phyloP scores from a whole-genome alignment of 805 yeast species.

The Candida maesae region DNA sequence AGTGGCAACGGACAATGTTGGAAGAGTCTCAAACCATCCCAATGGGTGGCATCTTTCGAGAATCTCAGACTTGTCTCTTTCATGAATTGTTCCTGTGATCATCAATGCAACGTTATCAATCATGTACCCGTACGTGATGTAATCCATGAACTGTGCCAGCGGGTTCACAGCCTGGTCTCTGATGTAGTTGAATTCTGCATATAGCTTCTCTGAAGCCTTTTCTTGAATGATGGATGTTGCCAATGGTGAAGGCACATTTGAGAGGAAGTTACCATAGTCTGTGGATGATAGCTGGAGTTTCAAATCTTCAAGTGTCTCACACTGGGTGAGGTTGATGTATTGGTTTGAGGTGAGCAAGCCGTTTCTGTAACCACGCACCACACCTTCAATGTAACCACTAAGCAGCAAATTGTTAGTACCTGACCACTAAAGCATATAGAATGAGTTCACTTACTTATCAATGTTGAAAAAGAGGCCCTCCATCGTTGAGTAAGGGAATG shows the following conservation, averaged over 20 bases:
- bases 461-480: conserved; percentile 92
- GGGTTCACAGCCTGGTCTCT: conserved; percentile 81
- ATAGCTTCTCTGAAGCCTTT: conserved; percentile 66
- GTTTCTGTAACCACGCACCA: conserved; percentile 89
- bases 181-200: conserved; percentile 80
- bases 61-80: conserved; percentile 85
- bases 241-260: conserved; percentile 78
- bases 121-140: conserved; percentile 94
- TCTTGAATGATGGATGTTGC: conserved; percentile 86
- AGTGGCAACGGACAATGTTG: conserved; percentile 91
- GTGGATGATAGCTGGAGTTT: conserved; percentile 93
- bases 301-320: conserved; percentile 91
- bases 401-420: conserved; percentile 22
- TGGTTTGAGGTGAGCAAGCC: conserved; percentile 76
- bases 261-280: conserved; percentile 88
- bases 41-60: conserved; percentile 91
- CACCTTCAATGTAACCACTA: conserved; percentile 88
- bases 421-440: no score
- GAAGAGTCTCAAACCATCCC: conserved; percentile 98
- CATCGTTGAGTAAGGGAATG: conserved; percentile 42
- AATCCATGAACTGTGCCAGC: conserved; percentile 81
- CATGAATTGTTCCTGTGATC: conserved; percentile 96
- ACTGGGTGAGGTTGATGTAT: conserved; percentile 90
- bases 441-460: conserved; percentile 40
- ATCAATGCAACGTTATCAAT: conserved; percentile 94